Conservation (phyloP, 192 early-diverging fungal species). For the Gigaspora rosea region DNA sequence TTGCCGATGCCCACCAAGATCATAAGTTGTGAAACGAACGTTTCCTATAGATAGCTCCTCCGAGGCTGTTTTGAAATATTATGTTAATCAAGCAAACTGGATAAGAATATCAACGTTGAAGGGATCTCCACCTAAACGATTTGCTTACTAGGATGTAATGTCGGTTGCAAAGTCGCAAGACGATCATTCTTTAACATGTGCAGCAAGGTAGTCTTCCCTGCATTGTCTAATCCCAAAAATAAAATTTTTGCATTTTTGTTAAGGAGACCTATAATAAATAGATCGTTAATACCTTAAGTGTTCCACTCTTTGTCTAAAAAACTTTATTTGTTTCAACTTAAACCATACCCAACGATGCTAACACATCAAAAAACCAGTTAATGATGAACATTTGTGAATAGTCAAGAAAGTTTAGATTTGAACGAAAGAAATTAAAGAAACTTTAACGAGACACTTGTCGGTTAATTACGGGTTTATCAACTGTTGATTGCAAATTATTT, state of each 20-base stretch:
- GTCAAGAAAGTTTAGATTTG: too few species aligned
- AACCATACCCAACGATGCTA: conserved; percentile 83
- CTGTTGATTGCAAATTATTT: too few species aligned
- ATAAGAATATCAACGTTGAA: conserved; percentile 3
- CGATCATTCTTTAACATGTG: conserved; percentile 99
- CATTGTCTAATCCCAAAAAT: conserved; percentile 98
- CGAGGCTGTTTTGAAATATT: conserved; percentile 58
- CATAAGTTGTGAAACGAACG: conserved; percentile 96
- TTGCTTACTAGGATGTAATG: conserved; percentile 92
- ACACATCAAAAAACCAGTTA: conserved; percentile 97
- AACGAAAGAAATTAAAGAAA: too few species aligned
- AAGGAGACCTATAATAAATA: conserved; percentile 73
- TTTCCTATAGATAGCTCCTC: conserved; percentile 98
- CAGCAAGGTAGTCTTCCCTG: conserved; percentile 96
- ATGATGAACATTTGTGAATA: conserved; percentile 81
- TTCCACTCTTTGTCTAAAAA: neutral
- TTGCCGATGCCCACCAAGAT: conserved; percentile 96
- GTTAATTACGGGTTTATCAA: too few species aligned
- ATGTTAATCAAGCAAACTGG: conserved; percentile 8
- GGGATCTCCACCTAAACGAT: neutral
- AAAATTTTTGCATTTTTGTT: conserved; percentile 99
- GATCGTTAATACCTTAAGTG: neutral
- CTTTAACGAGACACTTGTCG: too few species aligned
- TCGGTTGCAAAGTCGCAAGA: conserved; percentile 90
- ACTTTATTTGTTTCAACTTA: neutral